Base-by-base conservation (phyloP, 1,139 yeast genomes). In the Geotrichum fermentans region DNA sequence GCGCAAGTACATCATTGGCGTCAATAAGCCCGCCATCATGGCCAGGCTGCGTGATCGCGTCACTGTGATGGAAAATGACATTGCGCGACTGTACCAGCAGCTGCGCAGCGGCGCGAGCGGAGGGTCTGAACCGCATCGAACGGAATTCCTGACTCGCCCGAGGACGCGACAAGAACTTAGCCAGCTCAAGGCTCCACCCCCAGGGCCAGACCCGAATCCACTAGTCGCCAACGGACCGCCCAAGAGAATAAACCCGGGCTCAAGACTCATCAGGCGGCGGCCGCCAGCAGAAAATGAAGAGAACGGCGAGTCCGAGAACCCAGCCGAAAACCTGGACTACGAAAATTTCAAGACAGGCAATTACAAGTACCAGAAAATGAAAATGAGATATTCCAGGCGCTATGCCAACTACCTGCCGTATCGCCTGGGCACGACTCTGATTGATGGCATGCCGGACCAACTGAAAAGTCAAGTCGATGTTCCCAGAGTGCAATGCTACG, bases 401-500 rank as follows among this genome's bases (percentile, higher is more conserved):
- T 53, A 52, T 29, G 40, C 45, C 22, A 46, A 42, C 38, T 49
- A 30, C 32, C 44, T 53, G 6, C 52, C 53, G 2, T 45, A 45
- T 32, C 36, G 51, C 10, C 34, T 53, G 43, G 56, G 55, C 10
- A 8, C 41, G 21, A 42, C 50, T 2, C 26, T 53, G 17, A 35
- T 35, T 13, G 43, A 38, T 8, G 26, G 36, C 4, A 20, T 53
- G 17, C 30, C 54, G 11, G 43, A 40, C 16, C 72, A 72, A 21
- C 65, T 69, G 56, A 66, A 68, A 47, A 58, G 63, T 33, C 62
- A 68, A 36, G 73, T 79, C 4, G 61, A 67, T 3, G 58, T 77
- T 11, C 87, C 87, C 3, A 63, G 86, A 51, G 66, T 72, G 17
- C 86, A 81, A 59, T 76, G 72, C 54, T 81, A 78, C 58, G 85